Evolutionary conservation across 192 early-diverging fungal genomes (phyloP).

Genomic region (Rhizoclosmatium globosum): DNA sequence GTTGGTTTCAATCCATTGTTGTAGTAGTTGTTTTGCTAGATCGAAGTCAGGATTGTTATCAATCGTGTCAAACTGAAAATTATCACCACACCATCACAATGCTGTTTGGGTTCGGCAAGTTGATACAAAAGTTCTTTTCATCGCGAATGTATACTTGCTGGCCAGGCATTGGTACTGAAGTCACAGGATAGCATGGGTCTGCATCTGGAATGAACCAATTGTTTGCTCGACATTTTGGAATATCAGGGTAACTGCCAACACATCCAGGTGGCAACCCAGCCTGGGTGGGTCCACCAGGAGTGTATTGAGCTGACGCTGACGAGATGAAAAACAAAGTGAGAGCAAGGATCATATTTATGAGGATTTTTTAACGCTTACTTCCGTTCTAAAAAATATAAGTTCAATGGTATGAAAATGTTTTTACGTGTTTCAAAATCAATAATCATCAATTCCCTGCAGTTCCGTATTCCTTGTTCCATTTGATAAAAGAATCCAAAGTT

Average conservation of each 20-base stretch:
- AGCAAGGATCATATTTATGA: neutral
- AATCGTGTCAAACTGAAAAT: neutral
- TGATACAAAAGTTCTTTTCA: conserved; percentile 41
- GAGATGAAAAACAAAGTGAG: neutral
- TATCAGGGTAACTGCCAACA: conserved; percentile 27
- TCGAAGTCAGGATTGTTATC: neutral
- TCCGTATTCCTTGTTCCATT: conserved; percentile 57
- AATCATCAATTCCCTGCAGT: conserved; percentile 38
- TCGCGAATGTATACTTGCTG: conserved; percentile 50
- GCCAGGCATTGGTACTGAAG: conserved; percentile 2
- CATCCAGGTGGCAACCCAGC: conserved; percentile 29
- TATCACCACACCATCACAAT: neutral
- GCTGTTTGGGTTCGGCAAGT: conserved; percentile 39
- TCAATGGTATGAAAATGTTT: too few species aligned
- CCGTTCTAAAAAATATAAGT: too few species aligned
- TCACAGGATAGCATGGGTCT: conserved; percentile 26
- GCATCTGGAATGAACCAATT: conserved; percentile 37
- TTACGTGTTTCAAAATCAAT: neutral
- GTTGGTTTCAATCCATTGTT: conserved; percentile 16
- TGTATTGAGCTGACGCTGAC: neutral
- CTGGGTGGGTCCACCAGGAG: conserved; percentile 16
- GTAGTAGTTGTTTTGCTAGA: conserved; percentile 32
- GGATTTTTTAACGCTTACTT: too few species aligned
- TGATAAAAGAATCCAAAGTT: conserved; percentile 45
- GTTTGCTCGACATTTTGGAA: conserved; percentile 3